Conservation (phyloP, 805 yeast species). For the Teunomyces tritomae region DNA sequence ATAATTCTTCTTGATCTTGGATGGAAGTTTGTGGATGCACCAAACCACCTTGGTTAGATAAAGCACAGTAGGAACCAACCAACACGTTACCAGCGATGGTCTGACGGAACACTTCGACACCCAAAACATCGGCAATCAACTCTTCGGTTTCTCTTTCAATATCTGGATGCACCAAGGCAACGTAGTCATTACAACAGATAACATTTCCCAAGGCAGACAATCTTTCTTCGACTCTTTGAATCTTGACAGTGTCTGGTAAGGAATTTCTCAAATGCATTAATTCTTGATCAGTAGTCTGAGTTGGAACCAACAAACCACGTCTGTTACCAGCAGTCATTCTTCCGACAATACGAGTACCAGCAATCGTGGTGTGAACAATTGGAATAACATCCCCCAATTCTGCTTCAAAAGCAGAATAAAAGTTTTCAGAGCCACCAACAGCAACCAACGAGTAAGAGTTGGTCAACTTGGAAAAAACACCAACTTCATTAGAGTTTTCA, state of each 20-base stretch:
- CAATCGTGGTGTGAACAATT: constrained; percentile 94
- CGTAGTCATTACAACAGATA: constrained; percentile 97
- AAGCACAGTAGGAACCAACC: constrained; percentile 93
- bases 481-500: constrained; percentile 60
- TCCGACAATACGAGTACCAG: constrained; percentile 97
- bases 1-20: constrained; percentile 97
- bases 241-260: constrained; percentile 90
- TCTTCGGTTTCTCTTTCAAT: constrained; percentile 99
- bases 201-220: constrained; percentile 96
- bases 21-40: constrained; percentile 97
- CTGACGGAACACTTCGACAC: constrained; percentile 98
- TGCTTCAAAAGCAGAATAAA: constrained; percentile 93
- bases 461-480: constrained; percentile 92
- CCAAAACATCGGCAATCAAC: constrained; percentile 93
- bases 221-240: constrained; percentile 97
- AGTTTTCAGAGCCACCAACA: constrained; percentile 86
- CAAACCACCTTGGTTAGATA: constrained; percentile 96
- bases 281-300: constrained; percentile 98
- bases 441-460: constrained; percentile 96
- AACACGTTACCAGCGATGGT: constrained; percentile 97
- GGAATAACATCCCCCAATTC: constrained; percentile 96
- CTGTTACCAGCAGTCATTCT: constrained; percentile 98
- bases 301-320: constrained; percentile 94
- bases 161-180: constrained; percentile 98
- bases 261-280: constrained; percentile 95